Percentiles rank a stretch among this genome's conserved stretches.
These are phyloP conservation scores for Vanderwaltozyma yarrowii DNA, from an alignment of 805 yeast genomes.

Conservation along the genomic window DNA sequence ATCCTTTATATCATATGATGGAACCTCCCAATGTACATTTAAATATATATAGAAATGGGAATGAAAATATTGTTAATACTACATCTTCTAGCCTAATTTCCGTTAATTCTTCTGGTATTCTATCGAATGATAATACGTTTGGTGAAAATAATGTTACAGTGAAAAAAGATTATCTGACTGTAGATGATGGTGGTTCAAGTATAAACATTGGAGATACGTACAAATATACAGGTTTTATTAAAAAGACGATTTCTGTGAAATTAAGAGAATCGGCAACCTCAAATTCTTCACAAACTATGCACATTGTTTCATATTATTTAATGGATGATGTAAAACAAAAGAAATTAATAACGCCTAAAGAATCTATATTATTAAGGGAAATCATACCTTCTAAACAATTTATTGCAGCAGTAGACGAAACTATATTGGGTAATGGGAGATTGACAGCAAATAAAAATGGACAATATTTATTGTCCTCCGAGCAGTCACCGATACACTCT, in stretches of 20 bases:
- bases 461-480: neutral
- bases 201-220: neutral
- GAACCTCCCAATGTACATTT: too few species aligned
- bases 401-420: conserved; percentile 47
- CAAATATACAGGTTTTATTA: conserved; percentile 50
- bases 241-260: conserved; percentile 70
- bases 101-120: too few species aligned
- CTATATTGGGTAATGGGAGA: conserved; percentile 47
- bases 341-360: conserved; percentile 47
- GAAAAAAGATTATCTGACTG: neutral
- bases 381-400: conserved; percentile 38
- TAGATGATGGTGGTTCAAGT: conserved; percentile 1
- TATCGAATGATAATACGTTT: too few species aligned
- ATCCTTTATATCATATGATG: too few species aligned
- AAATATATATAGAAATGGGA: too few species aligned
- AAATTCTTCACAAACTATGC: conserved; percentile 23
- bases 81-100: too few species aligned
- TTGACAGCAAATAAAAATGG: neutral
- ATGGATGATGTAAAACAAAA: conserved; percentile 63
- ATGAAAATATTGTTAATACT: too few species aligned
- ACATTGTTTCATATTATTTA: conserved; percentile 68
- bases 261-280: conserved; percentile 22
- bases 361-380: conserved; percentile 39
- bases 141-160: too few species aligned
- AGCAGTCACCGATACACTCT: neutral